Conservation (phyloP, 148 eudicot genomes). For the Rheum nobile region DNA sequence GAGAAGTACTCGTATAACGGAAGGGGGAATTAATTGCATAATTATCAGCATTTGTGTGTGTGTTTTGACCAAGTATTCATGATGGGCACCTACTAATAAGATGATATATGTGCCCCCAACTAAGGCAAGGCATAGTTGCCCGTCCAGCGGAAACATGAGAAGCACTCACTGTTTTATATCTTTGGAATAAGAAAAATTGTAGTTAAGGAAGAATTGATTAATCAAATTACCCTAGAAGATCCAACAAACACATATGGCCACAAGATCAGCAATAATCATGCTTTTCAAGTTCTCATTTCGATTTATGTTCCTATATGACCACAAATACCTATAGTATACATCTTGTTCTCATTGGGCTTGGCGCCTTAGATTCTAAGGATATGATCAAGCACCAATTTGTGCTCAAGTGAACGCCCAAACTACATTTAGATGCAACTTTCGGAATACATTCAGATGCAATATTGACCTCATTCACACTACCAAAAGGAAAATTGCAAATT, state of each 20-base stretch:
- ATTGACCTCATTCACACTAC: no score
- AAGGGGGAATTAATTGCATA: neutral
- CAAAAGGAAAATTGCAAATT: neutral
- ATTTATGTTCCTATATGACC: no score
- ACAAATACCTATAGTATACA: no score
- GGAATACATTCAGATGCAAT: no score
- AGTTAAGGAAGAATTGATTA: neutral
- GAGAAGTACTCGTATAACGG: neutral
- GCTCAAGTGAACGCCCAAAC: no score
- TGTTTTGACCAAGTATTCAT: neutral
- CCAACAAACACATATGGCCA: neutral
- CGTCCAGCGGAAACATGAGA: neutral
- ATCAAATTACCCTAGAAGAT: neutral
- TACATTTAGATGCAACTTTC: no score
- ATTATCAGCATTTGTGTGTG: neutral
- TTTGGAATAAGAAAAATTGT: neutral
- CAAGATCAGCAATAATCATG: neutral
- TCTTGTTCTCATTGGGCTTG: no score
- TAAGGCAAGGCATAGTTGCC: neutral
- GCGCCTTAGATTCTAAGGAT: no score
- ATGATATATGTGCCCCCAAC: neutral
- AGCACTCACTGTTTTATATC: neutral
- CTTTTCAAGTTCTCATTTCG: no score
- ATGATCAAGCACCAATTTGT: no score
- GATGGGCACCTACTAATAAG: neutral